Evolutionary conservation across 2,329 filamentous ascomycete species (phyloP), one percentile per base, ranked within the genome.

Genomic region (Didymella glomerata): DNA sequence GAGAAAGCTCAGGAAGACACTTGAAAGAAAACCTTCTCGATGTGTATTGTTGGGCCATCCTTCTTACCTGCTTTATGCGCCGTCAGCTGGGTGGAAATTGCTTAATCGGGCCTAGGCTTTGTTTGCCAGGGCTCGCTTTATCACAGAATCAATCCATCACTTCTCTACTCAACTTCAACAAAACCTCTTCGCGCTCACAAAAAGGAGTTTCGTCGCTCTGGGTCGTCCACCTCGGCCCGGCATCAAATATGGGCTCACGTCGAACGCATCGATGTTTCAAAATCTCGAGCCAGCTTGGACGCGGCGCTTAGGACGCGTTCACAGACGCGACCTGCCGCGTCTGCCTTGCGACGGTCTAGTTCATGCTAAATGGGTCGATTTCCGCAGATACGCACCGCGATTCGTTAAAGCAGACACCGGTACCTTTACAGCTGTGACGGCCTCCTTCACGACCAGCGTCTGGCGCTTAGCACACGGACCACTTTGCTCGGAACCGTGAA

Each of bases 381-480:
- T 8, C 8, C 3, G 20, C 44, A 32, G 13, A 9, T 25, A 34
- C 2, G 28, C 22, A 11, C 9, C n/a, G 8, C 38, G 28, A 49
- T 34, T 36, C 14, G 38, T 5, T 11, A 36, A 18, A 48, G 22
- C 48, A 18, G 18, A 42, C 4, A 36, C 14, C n/a, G 48, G 28
- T 53, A 38, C 44, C 20, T 53, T 45, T 18, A 16, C 51, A 41
- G 38, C 10, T 62, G 53, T 59, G 56, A 55, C 54, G 58, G 49
- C 64, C 64, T 46, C 28, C 24, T 11, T 40, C 18, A 14, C 27
- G 56, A 44, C 64, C 62, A 25, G 60, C 62, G 52, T 62, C 47
- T 20, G 55, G 62, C 62, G 64, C 54, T 49, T 61, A 48, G 60
- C 54, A 62, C 56, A 63, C 44, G 20, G 60, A 44, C 54, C 64